These are phyloP conservation scores for Gliomastix tumulicola DNA, from an alignment of 2,329 filamentous ascomycete genomes.

Conservation along the genomic window DNA sequence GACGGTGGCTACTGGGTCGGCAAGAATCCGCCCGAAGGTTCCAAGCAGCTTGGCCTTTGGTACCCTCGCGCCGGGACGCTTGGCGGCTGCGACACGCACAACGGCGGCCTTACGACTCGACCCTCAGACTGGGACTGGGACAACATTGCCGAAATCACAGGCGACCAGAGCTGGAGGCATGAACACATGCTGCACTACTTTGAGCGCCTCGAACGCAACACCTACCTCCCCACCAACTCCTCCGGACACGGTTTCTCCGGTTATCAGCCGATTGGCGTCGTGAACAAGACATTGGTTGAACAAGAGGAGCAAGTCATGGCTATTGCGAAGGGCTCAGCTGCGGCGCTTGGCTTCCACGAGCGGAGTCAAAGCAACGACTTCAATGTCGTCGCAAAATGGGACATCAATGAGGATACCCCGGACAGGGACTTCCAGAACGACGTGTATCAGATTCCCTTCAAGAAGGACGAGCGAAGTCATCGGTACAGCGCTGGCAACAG, in stretches of 20 bases:
- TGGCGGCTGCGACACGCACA: slow-evolving; percentile 25
- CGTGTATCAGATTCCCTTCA: slow-evolving; percentile 51
- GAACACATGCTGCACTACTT: slow-evolving; percentile 43
- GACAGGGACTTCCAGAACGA: slow-evolving; percentile 15
- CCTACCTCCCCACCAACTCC: slow-evolving; percentile 27
- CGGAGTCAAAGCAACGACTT: slow-evolving; percentile 12
- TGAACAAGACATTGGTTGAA: slow-evolving; percentile 7
- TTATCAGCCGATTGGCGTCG: slow-evolving; percentile 20
- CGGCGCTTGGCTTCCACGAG: slow-evolving; percentile 6
- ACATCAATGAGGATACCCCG: slow-evolving; percentile 17
- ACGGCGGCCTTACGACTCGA: slow-evolving; percentile 35
- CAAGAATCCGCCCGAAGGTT: slow-evolving; percentile 8
- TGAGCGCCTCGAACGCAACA: slow-evolving; percentile 35
- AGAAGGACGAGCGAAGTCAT: slow-evolving; percentile 36
- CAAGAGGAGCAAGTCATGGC: slow-evolving; percentile 13
- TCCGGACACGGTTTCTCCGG: slow-evolving; percentile 41
- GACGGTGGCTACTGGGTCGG: slow-evolving; percentile 9
- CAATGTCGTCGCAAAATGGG: slow-evolving; percentile 14
- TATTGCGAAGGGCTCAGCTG: slow-evolving; percentile 14
- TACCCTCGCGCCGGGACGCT: slow-evolving; percentile 17
- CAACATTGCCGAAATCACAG: slow-evolving; percentile 38
- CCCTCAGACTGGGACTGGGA: slow-evolving; percentile 43
- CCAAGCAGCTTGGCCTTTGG: slow-evolving; percentile 17
- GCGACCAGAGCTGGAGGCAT: slow-evolving; percentile 40
- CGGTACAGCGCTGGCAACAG: slow-evolving; percentile 51